Percentiles rank a stretch among this genome's conserved stretches.
Evolutionary conservation across 495 filamentous ascomycete species (phyloP).

Genomic region (Hypoxylon fragiforme): DNA sequence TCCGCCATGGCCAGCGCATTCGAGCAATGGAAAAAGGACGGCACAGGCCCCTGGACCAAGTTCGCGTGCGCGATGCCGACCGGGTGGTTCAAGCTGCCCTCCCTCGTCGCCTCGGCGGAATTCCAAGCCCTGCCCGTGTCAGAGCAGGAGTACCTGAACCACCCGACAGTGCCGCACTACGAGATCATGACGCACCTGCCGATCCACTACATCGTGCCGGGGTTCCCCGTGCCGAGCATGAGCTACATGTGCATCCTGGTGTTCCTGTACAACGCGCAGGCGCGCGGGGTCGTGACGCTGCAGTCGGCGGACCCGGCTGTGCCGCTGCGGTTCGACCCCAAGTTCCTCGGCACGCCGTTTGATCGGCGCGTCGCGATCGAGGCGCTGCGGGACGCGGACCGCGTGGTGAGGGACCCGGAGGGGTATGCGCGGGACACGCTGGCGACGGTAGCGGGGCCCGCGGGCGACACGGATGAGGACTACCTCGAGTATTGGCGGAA

Average conservation of each 20-base stretch:
- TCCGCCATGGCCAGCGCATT: slow-evolving; percentile 46
- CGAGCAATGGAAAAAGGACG: slow-evolving; percentile 51
- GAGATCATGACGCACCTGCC: slow-evolving; percentile 47
- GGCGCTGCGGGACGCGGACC: slow-evolving; percentile 50
- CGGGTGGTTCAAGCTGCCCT: slow-evolving; percentile 59
- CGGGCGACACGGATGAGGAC: slow-evolving; percentile 59
- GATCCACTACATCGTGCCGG: slow-evolving; percentile 46
- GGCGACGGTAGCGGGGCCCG: slow-evolving; percentile 45
- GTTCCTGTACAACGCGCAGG: slow-evolving; percentile 42
- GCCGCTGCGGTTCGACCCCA: slow-evolving; percentile 60
- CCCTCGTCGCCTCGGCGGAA: slow-evolving; percentile 33
- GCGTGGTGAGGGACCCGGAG: slow-evolving; percentile 48
- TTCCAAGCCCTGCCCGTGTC: slow-evolving; percentile 13
- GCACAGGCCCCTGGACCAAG: slow-evolving; percentile 51
- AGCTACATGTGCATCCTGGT: slow-evolving; percentile 39
- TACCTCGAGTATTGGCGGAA: slow-evolving; percentile 53
- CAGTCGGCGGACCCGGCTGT: slow-evolving; percentile 57
- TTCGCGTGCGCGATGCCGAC: slow-evolving; percentile 46
- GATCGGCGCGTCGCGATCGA: slow-evolving; percentile 61
- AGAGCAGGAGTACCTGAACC: slow-evolving; percentile 47
- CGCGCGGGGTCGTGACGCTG: slow-evolving; percentile 56
- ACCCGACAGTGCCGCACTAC: slow-evolving; percentile 53
- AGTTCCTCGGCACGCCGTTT: slow-evolving; percentile 58
- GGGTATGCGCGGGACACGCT: slow-evolving; percentile 53
- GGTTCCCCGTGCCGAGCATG: slow-evolving; percentile 38